phyloP scores from a whole-genome alignment of 2,329 filamentous ascomycete genomes.

The Colletotrichum orbiculare region DNA sequence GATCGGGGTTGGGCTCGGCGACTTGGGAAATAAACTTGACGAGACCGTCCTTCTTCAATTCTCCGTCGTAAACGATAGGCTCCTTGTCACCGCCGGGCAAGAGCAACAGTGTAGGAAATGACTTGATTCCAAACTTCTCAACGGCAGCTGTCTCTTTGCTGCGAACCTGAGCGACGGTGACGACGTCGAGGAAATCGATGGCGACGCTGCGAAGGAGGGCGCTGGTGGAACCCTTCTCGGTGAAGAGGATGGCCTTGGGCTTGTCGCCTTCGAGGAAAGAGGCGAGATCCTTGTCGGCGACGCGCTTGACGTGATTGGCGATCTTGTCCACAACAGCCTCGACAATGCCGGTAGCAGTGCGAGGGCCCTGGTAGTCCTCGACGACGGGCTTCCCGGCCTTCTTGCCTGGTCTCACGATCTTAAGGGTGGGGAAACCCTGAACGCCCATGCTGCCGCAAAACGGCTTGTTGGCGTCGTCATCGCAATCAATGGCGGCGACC shows the following conservation, averaged over 20 bases:
- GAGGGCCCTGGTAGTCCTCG: constrained; percentile 89
- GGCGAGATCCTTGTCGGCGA: constrained; percentile 83
- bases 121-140: constrained; percentile 78
- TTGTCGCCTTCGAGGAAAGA: constrained; percentile 77
- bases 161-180: constrained; percentile 84
- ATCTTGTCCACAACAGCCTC: constrained; percentile 89
- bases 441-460: constrained; percentile 89
- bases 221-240: constrained; percentile 90
- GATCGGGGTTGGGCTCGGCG: constrained; percentile 82
- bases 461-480: constrained; percentile 90
- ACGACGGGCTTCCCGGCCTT: constrained; percentile 80
- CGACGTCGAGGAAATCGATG: constrained; percentile 86
- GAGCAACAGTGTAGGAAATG: constrained; percentile 84
- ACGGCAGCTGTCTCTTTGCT: constrained; percentile 80
- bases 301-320: constrained; percentile 86
- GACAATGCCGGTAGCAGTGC: constrained; percentile 87
- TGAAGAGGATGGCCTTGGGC: constrained; percentile 91
- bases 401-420: constrained; percentile 88
- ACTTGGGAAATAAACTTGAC: constrained; percentile 84
- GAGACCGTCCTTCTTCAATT: constrained; percentile 86
- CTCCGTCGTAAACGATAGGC: constrained; percentile 79
- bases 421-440: constrained; percentile 94
- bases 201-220: constrained; percentile 85
- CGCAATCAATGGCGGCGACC: constrained; percentile 94
- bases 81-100: constrained; percentile 78